Conservation (phyloP, 1,284 basidiomycete genomes). For the Trichosporon ovoides region DNA sequence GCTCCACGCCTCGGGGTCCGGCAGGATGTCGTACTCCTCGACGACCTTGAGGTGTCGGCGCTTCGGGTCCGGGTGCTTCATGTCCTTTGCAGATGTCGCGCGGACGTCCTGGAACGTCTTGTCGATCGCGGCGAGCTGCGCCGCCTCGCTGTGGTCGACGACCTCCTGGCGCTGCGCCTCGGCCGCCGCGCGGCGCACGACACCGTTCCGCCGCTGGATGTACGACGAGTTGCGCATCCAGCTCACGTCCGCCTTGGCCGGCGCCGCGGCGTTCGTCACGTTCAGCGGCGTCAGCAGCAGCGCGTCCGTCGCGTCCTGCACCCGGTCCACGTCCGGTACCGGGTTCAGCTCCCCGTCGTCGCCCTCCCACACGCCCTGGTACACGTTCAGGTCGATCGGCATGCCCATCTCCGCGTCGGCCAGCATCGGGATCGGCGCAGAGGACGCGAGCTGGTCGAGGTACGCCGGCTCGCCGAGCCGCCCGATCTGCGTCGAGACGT, state of each 20-base stretch:
- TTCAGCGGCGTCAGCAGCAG: conserved; percentile 34
- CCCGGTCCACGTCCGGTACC: conserved; percentile 59
- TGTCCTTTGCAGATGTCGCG: conserved; percentile 54
- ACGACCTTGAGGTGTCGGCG: conserved; percentile 71
- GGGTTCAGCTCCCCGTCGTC: conserved; percentile 65
- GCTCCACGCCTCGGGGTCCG: conserved; percentile 80
- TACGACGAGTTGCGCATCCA: conserved; percentile 89
- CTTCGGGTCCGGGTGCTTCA: conserved; percentile 62
- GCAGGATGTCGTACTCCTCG: conserved; percentile 75
- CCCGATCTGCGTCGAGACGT: conserved; percentile 72
- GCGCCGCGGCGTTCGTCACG: conserved; percentile 17
- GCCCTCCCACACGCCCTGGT: conserved; percentile 76
- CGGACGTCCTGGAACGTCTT: conserved; percentile 67
- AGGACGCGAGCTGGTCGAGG: conserved; percentile 69
- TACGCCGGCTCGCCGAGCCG: conserved; percentile 82
- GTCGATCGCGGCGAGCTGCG: conserved; percentile 77
- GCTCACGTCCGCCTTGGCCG: conserved; percentile 57
- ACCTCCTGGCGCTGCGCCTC: conserved; percentile 39
- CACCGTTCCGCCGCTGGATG: conserved; percentile 55
- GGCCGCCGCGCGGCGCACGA: conserved; percentile 23
- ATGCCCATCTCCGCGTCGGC: conserved; percentile 91
- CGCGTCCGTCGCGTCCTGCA: conserved; percentile 25
- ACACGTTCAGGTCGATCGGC: conserved; percentile 79
- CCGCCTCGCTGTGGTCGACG: conserved; percentile 69
- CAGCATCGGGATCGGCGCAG: conserved; percentile 80